These are phyloP conservation scores for Ceriops decandra DNA, from an alignment of 345 rosid genomes.

Conservation along the genomic window DNA sequence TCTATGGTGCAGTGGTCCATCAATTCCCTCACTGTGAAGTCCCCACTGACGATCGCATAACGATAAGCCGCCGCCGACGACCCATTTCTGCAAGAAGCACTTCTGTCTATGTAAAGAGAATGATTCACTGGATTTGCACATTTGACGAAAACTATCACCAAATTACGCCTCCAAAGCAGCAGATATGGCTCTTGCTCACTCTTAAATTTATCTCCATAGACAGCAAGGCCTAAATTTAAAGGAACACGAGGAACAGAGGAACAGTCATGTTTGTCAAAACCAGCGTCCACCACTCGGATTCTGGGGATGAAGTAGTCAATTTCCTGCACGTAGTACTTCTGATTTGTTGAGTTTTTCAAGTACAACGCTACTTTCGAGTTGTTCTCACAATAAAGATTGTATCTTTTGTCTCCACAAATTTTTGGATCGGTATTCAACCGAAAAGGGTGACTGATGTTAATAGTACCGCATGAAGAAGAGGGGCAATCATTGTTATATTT, in stretches of 20 bases:
- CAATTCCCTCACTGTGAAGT: background rate
- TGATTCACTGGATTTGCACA: background rate
- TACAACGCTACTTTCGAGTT: background rate
- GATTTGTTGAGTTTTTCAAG: too few relatives aligned
- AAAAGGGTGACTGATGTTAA: constrained; percentile 1
- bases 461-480: constrained; percentile 1
- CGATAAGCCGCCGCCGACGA: background rate
- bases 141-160: too few relatives aligned
- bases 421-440: constrained; percentile 2
- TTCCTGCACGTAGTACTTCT: constrained; percentile 1
- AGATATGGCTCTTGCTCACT: too few relatives aligned
- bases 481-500: background rate
- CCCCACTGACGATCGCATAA: too few relatives aligned
- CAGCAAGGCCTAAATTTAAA: too few relatives aligned
- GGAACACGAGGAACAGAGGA: constrained; percentile 6
- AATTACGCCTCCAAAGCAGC: too few relatives aligned
- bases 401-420: background rate
- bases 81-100: background rate
- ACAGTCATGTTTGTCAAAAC: background rate
- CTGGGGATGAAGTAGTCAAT: constrained; percentile 5
- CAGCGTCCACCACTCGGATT: constrained; percentile 9
- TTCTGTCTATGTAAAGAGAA: background rate
- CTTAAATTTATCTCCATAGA: too few relatives aligned
- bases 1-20: background rate
- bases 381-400: constrained; percentile 5